Conservation (phyloP, 2,329 filamentous ascomycete species). For the Boeremia exigua region DNA sequence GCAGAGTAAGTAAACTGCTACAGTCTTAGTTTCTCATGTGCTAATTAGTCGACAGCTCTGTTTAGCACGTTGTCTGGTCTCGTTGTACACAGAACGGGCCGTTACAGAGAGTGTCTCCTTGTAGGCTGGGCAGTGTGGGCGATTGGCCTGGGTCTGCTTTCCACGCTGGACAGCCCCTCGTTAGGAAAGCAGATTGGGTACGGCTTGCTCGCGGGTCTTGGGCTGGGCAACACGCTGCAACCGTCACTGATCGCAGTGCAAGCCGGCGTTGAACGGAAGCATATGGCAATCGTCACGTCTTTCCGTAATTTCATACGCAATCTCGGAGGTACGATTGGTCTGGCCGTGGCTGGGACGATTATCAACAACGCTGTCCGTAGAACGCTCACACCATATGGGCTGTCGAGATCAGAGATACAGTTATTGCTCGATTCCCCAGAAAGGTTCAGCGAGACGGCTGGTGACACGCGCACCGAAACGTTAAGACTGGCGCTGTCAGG, state of each 20-base stretch:
- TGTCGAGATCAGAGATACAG: constrained; percentile 19
- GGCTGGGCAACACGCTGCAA: constrained; percentile 60
- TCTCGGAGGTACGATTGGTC: constrained; percentile 63
- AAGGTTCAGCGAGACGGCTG: constrained; percentile 11
- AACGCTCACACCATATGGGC: constrained; percentile 14
- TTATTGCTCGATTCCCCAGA: constrained; percentile 24
- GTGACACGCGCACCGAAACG: constrained; percentile 13
- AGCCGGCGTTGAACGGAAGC: constrained; percentile 57
- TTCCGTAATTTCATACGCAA: constrained; percentile 68
- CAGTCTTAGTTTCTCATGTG: not conserved
- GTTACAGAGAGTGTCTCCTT: constrained; percentile 28
- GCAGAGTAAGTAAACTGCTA: constrained; percentile 26
- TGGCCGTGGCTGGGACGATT: constrained; percentile 55
- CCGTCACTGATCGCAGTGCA: constrained; percentile 64
- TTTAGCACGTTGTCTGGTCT: constrained; percentile 31
- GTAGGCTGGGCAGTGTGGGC: constrained; percentile 31
- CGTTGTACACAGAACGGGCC: constrained; percentile 25
- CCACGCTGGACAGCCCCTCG: constrained; percentile 22
- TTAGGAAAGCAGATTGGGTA: constrained; percentile 28
- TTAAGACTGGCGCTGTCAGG: constrained; percentile 13
- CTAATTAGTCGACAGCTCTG: constrained; percentile 10
- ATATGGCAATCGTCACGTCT: constrained; percentile 68
- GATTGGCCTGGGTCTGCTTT: constrained; percentile 24
- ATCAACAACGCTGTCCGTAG: constrained; percentile 38
- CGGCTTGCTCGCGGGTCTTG: constrained; percentile 28